Evolutionary conservation across 129 eudicot species (phyloP), one percentile per base, ranked within the genome.

Genomic region (Solidago caesia): DNA sequence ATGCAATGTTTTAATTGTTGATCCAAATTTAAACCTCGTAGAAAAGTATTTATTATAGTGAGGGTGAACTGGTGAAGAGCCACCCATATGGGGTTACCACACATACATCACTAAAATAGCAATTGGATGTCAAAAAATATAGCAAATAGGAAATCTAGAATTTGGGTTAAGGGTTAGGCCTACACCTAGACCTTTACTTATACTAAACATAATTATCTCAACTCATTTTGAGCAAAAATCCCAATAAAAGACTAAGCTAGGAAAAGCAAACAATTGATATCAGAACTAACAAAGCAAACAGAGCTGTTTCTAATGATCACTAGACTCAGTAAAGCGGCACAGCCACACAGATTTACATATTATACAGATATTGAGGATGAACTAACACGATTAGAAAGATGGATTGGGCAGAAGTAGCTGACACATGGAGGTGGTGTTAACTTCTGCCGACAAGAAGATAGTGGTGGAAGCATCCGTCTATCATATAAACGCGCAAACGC

Each of bases 401-500:
- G 98, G 84, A 88, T 82, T 33, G 98, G 98, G 82, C 97, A 90
- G 72, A 84, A 90, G 84, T 93, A 90, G 84, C 81, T 85, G 65
- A 93, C 98, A 75, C 98, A 93, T 12, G 88, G 92, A 53, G 98
- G 98, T 73, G 98, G 85, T 5, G 92, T 73, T 65, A 72, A 73
- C 79, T 82, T 90, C 59, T 82, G 84, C 80, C 80, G 90, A 80
- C 89, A 78, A 14, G 97, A 90, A 55, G 98, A 93, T 12, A 93
- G 77, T 75, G 98, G 98, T 45, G 98, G 89, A 74, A 93, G 91
- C 98, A 93, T 93, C 70, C 98, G 79, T 82, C 98, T 88, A 88
- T 93, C 98, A 78, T 90, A 93, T 75, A 93, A 68, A 58, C 98
- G 96, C 65, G 97, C 98, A 85, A 93, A 93, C 26, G 97, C 83